Base-by-base conservation (phyloP, 2,329 filamentous ascomycete genomes). In the Elsinoe australis region DNA sequence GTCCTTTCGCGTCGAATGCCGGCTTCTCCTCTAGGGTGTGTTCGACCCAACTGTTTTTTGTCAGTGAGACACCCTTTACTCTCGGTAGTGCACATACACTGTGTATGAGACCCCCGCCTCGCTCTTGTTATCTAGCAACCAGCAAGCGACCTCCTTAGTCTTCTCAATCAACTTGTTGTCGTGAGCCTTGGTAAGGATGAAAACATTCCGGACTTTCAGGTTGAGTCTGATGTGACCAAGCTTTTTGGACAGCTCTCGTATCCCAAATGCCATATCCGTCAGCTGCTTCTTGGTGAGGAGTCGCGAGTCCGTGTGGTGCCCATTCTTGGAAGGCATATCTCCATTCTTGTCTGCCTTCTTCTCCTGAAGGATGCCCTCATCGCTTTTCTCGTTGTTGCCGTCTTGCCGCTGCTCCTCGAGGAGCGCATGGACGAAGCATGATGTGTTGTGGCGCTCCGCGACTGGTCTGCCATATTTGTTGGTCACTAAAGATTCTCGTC, bases 211-310 rank as follows among this genome's bases (percentile, higher is more conserved):
- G 55, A 94, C 87, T 47, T 83, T 82, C 55, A 95, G 79, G 63
- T 83, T 85, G 53, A 98, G 73, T 50, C 83, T 79, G 63, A 96
- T 82, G 64, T 82, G 88, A 45, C 87, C 85, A 51, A 96, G 69
- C 52, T 86, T 83, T 60, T 94, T 85, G 22, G 86, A 90, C 51
- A 98, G 71, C 66, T 95, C 87, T 39, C 92, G 76, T 50, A 96
- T 92, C 19, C 90, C 89, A 80, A 90, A 89, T 0, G 90, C 89
- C 90, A 98, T 96, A 59, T 96, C 92, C 10, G 85, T 88, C 33
- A 98, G 74, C 66, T 98, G 87, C 64, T 86, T 88, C 71, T 96
- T 96, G 1, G 89, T 95, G 56, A 96, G 73, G 42, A 95, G 77
- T n/a, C 90, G 78, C 51, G 79, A 82, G 49, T 80, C 71, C 14